These are phyloP conservation scores for Cudoniella acicularis DNA, from an alignment of 495 filamentous ascomycete genomes.

Conservation along the genomic window DNA sequence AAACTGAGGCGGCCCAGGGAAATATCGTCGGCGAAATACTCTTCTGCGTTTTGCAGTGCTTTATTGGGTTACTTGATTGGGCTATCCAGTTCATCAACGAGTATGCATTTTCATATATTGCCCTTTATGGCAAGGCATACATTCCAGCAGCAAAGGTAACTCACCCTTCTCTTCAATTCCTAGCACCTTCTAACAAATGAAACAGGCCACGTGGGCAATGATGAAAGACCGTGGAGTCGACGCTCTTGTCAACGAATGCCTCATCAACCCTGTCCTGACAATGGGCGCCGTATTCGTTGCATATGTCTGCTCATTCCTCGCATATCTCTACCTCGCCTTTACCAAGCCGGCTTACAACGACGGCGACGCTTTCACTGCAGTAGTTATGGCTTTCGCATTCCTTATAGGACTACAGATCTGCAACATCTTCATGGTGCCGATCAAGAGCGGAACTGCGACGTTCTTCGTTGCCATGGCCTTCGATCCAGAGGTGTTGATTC, in stretches of 20 bases:
- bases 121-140: slow-evolving; percentile 85
- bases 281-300: slow-evolving; percentile 83
- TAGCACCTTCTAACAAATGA: slow-evolving; percentile 17
- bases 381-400: slow-evolving; percentile 80
- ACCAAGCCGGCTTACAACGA: slow-evolving; percentile 76
- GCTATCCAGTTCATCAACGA: slow-evolving; percentile 72
- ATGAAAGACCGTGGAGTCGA: slow-evolving; percentile 90
- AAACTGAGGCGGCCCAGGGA: slow-evolving; percentile 58
- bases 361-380: slow-evolving; percentile 53
- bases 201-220: slow-evolving; percentile 45
- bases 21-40: slow-evolving; percentile 63
- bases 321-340: slow-evolving; percentile 79
- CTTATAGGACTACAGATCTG: slow-evolving; percentile 82
- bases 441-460: slow-evolving; percentile 69
- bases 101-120: slow-evolving; percentile 91
- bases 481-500: slow-evolving; percentile 82
- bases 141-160: slow-evolving; percentile 71
- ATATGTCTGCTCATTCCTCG: slow-evolving; percentile 74
- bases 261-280: slow-evolving; percentile 85
- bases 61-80: slow-evolving; percentile 81
- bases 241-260: slow-evolving; percentile 82
- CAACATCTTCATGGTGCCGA: slow-evolving; percentile 81
- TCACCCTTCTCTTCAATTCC: neutral
- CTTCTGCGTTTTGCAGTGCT: slow-evolving; percentile 68
- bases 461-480: slow-evolving; percentile 87